phyloP scores from a whole-genome alignment of 2,329 filamentous ascomycete species.

The Fusarium sp. region DNA sequence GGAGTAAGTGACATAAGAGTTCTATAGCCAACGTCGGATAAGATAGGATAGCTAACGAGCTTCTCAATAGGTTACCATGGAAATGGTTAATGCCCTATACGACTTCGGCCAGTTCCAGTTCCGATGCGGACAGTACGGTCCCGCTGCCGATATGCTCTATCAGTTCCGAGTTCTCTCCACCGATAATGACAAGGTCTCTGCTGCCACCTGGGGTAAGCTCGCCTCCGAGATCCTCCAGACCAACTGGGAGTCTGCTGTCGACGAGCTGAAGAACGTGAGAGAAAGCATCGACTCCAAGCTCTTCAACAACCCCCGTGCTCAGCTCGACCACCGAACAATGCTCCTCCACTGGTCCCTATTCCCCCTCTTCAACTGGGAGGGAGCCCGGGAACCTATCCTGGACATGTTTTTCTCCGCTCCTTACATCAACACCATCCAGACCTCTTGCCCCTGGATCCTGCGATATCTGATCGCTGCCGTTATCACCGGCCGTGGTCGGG shows the following conservation, averaged over 20 bases:
- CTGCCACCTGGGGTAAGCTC: slow-evolving; percentile 97
- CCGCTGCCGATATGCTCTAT: slow-evolving; percentile 92
- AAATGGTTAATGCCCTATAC: slow-evolving; percentile 96
- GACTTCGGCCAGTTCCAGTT: slow-evolving; percentile 98
- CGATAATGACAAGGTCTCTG: slow-evolving; percentile 96
- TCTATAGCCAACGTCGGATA: slow-evolving; percentile 13
- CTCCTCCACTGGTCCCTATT: slow-evolving; percentile 98
- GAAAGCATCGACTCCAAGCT: slow-evolving; percentile 94
- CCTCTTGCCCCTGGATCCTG: slow-evolving; percentile 94
- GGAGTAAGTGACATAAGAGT: slow-evolving; percentile 69
- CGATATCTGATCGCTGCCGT: slow-evolving; percentile 94
- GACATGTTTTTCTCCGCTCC: slow-evolving; percentile 97
- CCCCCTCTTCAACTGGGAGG: slow-evolving; percentile 98
- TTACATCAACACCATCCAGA: slow-evolving; percentile 99
- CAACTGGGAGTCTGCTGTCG: slow-evolving; percentile 94
- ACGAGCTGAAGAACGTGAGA: slow-evolving; percentile 90
- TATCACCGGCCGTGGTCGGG: slow-evolving; percentile 88
- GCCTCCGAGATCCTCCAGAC: slow-evolving; percentile 94
- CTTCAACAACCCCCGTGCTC: slow-evolving; percentile 95
- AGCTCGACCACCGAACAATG: slow-evolving; percentile 97
- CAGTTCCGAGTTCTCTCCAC: slow-evolving; percentile 98
- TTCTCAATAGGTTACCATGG: slow-evolving; percentile 77
- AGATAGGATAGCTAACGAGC: slow-evolving; percentile 35
- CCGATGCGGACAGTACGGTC: slow-evolving; percentile 93
- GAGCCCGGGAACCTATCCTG: slow-evolving; percentile 88